Evolutionary conservation across 108 stramenopile species (phyloP).

Genomic region (Skeletonema grethae): DNA sequence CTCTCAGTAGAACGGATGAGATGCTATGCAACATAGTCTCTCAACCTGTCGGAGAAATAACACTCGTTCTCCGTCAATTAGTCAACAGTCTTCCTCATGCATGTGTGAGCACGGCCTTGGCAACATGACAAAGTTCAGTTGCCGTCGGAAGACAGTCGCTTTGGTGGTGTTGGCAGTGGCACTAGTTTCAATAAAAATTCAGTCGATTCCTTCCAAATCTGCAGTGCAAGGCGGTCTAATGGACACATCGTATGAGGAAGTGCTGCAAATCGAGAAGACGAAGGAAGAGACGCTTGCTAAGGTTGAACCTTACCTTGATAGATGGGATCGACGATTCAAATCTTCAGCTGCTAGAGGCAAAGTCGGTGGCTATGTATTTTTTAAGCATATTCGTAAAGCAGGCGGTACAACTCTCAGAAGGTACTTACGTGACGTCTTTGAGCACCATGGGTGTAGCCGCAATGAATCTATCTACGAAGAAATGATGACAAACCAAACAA

Average conservation of each 20-base stretch:
- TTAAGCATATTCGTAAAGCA: constrained; percentile 39
- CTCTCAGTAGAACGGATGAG: too few species aligned
- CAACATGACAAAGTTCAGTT: too few species aligned
- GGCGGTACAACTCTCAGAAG: constrained; percentile 30
- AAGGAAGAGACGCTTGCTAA: neutral
- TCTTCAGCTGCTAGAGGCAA: constrained; percentile 7
- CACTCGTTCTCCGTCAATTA: too few species aligned
- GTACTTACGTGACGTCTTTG: constrained; percentile 26
- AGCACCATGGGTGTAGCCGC: constrained; percentile 12
- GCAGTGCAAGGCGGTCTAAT: neutral
- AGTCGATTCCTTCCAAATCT: neutral
- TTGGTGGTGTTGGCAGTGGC: neutral
- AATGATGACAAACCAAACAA: constrained; percentile 1
- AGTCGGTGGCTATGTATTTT: constrained; percentile 21
- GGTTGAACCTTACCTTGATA: neutral
- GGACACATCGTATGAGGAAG: neutral
- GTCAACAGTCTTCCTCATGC: too few species aligned
- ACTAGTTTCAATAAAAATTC: neutral
- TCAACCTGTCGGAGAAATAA: too few species aligned
- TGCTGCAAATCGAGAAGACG: neutral
- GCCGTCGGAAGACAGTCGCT: too few species aligned
- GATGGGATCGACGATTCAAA: constrained; percentile 15
- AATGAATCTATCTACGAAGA: neutral
- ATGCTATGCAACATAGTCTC: too few species aligned
- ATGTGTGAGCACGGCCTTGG: too few species aligned